phyloP scores from a whole-genome alignment of 129 eudicot species.

The Flaveria robusta region DNA sequence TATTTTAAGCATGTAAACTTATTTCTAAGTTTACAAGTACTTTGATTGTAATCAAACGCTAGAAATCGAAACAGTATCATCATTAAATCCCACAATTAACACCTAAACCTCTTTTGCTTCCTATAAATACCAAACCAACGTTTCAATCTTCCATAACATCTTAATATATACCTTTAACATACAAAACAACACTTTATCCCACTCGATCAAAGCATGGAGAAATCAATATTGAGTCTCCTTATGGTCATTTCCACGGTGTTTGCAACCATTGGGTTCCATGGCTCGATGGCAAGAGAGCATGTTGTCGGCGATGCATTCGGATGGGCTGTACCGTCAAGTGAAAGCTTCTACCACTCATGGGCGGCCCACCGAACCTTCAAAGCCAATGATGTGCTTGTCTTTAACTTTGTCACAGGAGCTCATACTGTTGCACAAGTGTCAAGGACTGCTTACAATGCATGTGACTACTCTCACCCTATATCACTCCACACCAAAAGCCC shows the following conservation, averaged over 20 bases:
- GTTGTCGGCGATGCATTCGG: constrained; percentile 42
- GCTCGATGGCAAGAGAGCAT: constrained; percentile 48
- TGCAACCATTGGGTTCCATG: constrained; percentile 27
- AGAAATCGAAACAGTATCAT: too few relatives aligned
- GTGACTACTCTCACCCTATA: constrained; percentile 35
- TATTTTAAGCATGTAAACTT: too few relatives aligned
- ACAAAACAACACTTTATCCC: too few relatives aligned
- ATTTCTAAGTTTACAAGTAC: too few relatives aligned
- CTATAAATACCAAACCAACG: too few relatives aligned
- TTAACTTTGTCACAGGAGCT: constrained; percentile 25
- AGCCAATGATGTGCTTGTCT: constrained; percentile 44
- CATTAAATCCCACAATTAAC: too few relatives aligned
- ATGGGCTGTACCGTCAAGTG: constrained; percentile 48
- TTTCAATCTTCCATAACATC: not conserved
- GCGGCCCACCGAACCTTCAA: constrained; percentile 35
- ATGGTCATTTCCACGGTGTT: constrained; percentile 16
- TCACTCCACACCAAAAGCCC: constrained; percentile 30
- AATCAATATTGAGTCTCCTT: constrained; percentile 5
- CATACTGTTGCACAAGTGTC: constrained; percentile 31
- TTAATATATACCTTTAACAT: too few relatives aligned
- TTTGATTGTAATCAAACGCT: too few relatives aligned
- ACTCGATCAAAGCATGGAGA: not conserved
- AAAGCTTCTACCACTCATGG: constrained; percentile 41
- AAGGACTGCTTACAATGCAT: not conserved
- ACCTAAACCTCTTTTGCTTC: too few relatives aligned